Evolutionary conservation across 805 yeast species (phyloP).

Genomic region (Teunomyces panamensis): DNA sequence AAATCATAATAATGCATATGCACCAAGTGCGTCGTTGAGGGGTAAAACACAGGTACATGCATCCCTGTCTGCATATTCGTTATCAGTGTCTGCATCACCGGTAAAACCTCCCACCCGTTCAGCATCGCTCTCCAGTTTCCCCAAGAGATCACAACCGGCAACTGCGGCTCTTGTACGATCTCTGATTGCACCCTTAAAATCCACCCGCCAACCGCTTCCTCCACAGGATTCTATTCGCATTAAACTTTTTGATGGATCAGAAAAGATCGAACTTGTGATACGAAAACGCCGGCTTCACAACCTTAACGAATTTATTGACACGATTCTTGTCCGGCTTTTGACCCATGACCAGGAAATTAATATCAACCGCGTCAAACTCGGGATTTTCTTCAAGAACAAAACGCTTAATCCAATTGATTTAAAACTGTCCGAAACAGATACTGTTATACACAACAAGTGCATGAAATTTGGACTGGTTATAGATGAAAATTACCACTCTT

Average conservation of each 20-base stretch:
- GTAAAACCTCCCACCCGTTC: neutral
- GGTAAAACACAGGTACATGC: neutral
- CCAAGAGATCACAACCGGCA: neutral
- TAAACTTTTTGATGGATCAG: conserved; percentile 8
- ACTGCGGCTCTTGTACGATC: neutral
- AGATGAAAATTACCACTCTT: conserved; percentile 9
- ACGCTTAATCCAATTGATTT: conserved; percentile 16
- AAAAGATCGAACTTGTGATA: conserved; percentile 7
- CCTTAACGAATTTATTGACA: conserved; percentile 16
- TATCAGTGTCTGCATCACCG: neutral
- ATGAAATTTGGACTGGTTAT: conserved; percentile 1
- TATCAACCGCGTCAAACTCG: conserved; percentile 12
- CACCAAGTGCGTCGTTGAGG: neutral
- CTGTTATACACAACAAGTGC: neutral
- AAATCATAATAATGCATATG: neutral
- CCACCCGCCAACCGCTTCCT: neutral
- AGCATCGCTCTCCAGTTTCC: neutral
- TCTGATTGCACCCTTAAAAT: neutral
- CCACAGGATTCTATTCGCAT: conserved; percentile 1
- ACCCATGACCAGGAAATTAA: conserved; percentile 13
- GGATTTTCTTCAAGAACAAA: conserved; percentile 16
- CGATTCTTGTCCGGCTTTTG: conserved; percentile 14
- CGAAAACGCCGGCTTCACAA: conserved; percentile 15
- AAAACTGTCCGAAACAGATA: conserved; percentile 10
- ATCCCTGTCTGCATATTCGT: neutral